Evolutionary conservation across 768 basidiomycete species (phyloP), one percentile per base, ranked within the genome.

Genomic region (Auricularia cornea): DNA sequence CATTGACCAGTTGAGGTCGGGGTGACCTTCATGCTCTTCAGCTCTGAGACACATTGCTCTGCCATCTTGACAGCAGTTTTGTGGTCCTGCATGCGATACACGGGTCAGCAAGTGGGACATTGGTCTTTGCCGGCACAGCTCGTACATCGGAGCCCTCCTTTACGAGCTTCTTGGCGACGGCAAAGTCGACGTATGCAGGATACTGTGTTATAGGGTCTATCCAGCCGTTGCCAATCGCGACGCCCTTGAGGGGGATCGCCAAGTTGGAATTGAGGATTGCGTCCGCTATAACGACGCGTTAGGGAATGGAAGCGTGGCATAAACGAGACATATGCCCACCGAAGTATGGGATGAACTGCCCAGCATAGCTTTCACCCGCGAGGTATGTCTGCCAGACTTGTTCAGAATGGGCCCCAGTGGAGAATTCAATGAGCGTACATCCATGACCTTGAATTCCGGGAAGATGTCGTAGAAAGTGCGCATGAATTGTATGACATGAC

Each of bases 201-300:
- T 98, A 99, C 76, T 99, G 97, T 63, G 80, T 79, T 48, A 84
- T 83, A 0, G 87, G 86, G 72, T 98, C 95, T 57, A 97, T 96
- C 97, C 97, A 99, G 4, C 96, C 96, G 73, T 99, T 99, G 26
- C 97, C 97, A 52, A 99, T 97, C 1, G 96, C 92, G 18, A 83
- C 76, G 1, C 97, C 97, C 52, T 81, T 82, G 8, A 98, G 77
- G 0, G 84, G 86, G 30, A 88, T 77, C 29, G 78, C 70, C 20
- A 92, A 76, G 35, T 80, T 72, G 5, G 86, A 84, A 65, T 80
- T 72, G 32, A 97, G 77, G 54, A 96, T 79, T 20, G 86, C 89
- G 66, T 94, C 83, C 69, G 92, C 94, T 94, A 65, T 26, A 65
- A 38, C 10, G 8, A 14, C 10, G 35, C 35, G 35, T 38, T 33